These are phyloP conservation scores for Wickerhamomyces alni DNA, from an alignment of 805 yeast genomes.

Conservation along the genomic window DNA sequence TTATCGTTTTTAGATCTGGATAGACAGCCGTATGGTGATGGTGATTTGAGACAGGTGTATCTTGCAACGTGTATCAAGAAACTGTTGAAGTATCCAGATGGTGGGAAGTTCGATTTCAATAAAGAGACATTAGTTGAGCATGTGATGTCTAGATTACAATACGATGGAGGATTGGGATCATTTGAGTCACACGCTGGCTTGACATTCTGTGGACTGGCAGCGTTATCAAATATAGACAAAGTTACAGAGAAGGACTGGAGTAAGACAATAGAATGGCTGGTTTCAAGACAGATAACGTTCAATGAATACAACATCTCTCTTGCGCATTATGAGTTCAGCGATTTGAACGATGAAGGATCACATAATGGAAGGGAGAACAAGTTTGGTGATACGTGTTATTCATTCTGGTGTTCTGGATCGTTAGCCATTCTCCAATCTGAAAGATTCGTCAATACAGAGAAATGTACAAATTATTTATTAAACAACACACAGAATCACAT, in stretches of 20 bases:
- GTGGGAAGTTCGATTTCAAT: slow-evolving; percentile 30
- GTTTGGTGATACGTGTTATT: slow-evolving; percentile 79
- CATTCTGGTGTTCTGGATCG: slow-evolving; percentile 74
- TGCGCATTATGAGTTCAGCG: slow-evolving; percentile 30
- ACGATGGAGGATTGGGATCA: slow-evolving; percentile 69
- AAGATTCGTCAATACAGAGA: slow-evolving; percentile 29
- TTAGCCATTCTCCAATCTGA: slow-evolving; percentile 36
- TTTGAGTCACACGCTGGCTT: slow-evolving; percentile 83
- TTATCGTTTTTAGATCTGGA: slow-evolving; percentile 32
- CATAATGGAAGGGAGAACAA: slow-evolving; percentile 87
- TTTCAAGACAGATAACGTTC: slow-evolving; percentile 53
- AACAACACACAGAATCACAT: slow-evolving; percentile 50
- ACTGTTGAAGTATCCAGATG: slow-evolving; percentile 30
- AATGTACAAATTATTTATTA: slow-evolving; percentile 40
- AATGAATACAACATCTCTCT: slow-evolving; percentile 22
- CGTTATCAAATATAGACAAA: slow-evolving; percentile 38
- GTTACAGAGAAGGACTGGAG: slow-evolving; percentile 25
- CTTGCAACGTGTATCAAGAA: slow-evolving; percentile 62
- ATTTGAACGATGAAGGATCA: slow-evolving; percentile 59
- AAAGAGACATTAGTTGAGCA: slow-evolving; percentile 31
- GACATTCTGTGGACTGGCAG: slow-evolving; percentile 76
- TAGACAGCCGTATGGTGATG: slow-evolving; percentile 44
- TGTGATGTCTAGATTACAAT: slow-evolving; percentile 30
- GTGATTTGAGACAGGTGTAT: slow-evolving; percentile 70
- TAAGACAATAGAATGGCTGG: slow-evolving; percentile 51